phyloP scores from a whole-genome alignment of 1,139 yeast species.

The Pichia sp. region DNA sequence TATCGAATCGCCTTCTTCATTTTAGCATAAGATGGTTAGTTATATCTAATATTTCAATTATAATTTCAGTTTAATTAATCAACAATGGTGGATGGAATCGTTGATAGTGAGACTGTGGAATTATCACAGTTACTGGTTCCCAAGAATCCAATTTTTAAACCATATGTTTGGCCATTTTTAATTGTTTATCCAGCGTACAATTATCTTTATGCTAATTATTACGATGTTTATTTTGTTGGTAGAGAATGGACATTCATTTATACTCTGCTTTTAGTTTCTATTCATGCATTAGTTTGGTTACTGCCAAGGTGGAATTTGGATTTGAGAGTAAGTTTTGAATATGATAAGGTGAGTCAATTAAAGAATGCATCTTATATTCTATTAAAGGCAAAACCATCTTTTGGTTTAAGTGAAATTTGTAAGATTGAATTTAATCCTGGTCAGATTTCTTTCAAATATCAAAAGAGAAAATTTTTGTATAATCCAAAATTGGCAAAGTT shows the following conservation, averaged over 20 bases:
- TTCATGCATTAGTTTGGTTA: conserved; percentile 74
- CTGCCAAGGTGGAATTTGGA: conserved; percentile 94
- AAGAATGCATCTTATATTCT: conserved; percentile 65
- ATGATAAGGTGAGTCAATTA: conserved; percentile 35
- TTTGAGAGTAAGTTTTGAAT: conserved; percentile 68
- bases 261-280: conserved; percentile 62
- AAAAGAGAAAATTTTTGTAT: conserved; percentile 84
- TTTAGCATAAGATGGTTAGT: no score
- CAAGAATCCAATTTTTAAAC: conserved; percentile 52
- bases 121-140: conserved; percentile 71
- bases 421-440: conserved; percentile 52
- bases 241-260: conserved; percentile 81
- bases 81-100: conserved; percentile 30
- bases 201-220: conserved; percentile 59
- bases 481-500: conserved; percentile 50
- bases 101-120: conserved; percentile 53
- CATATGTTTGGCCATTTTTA: conserved; percentile 82
- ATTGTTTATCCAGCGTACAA: conserved; percentile 71
- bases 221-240: conserved; percentile 79
- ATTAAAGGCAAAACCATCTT: conserved; percentile 77
- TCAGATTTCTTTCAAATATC: conserved; percentile 72
- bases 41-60: no score
- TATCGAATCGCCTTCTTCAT: no score
- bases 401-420: conserved; percentile 81
- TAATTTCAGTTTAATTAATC: no score